phyloP scores from a whole-genome alignment of 2,329 filamentous ascomycete genomes.

The Aspergillus tamarii region DNA sequence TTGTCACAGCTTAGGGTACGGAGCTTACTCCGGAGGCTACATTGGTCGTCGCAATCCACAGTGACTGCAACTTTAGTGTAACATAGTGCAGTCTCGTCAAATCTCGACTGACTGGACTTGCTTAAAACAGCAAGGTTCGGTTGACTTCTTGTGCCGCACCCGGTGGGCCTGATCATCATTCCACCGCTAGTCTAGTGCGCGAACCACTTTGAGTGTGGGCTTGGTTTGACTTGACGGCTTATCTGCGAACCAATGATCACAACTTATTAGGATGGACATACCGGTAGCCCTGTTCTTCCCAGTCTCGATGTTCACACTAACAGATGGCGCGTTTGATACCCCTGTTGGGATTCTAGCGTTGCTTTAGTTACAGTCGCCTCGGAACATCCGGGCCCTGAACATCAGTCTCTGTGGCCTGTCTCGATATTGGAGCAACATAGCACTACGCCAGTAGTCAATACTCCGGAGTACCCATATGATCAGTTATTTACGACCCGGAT shows the following conservation, averaged over 20 bases:
- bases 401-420: too few species aligned
- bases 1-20: background rate
- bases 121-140: background rate
- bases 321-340: slow-evolving; percentile 2
- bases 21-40: background rate
- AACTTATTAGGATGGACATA: background rate
- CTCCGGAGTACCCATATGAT: background rate
- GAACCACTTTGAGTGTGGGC: background rate
- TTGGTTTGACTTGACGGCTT: background rate
- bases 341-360: slow-evolving; percentile 6
- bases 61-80: background rate
- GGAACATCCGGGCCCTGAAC: background rate
- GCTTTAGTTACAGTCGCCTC: background rate
- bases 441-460: background rate
- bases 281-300: background rate
- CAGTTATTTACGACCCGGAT: background rate
- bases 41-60: background rate
- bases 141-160: background rate
- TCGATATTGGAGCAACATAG: too few species aligned
- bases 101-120: slow-evolving; percentile 1
- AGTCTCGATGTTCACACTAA: background rate
- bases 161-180: background rate
- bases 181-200: background rate
- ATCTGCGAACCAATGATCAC: background rate
- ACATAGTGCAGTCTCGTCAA: background rate